phyloP scores from a whole-genome alignment of 2,329 filamentous ascomycete genomes.

The Macrophomina pseudophaseolina region DNA sequence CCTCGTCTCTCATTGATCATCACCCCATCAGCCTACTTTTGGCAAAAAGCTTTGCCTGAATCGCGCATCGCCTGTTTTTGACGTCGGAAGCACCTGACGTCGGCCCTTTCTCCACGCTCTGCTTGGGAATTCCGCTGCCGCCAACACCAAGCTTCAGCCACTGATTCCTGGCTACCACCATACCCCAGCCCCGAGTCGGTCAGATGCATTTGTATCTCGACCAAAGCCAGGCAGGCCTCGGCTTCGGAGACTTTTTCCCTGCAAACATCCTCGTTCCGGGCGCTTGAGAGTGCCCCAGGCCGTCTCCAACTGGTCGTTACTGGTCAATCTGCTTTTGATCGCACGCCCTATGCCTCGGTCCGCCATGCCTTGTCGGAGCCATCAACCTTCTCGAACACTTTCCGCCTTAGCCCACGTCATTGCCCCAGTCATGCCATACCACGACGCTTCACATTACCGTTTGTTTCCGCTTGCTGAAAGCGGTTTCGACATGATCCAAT shows the following conservation, averaged over 20 bases:
- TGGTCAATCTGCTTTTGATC: background rate
- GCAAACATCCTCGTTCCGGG: background rate
- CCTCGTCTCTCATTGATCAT: background rate
- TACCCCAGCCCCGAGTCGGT: background rate
- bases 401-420: background rate
- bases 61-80: conserved; percentile 13
- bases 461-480: background rate
- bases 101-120: conserved; percentile 19
- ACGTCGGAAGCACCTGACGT: conserved; percentile 15
- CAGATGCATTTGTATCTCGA: background rate
- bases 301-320: background rate
- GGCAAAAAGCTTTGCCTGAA: conserved; percentile 4
- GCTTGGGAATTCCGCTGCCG: background rate
- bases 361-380: background rate
- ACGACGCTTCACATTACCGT: background rate
- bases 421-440: background rate
- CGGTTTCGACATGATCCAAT: background rate
- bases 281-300: background rate
- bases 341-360: conserved; percentile 3
- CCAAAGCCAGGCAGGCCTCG: background rate
- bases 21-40: background rate
- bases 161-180: background rate
- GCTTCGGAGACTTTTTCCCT: background rate
- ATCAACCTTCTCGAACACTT: conserved; percentile 9
- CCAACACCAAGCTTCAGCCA: conserved; percentile 5